Evolutionary conservation across 148 eudicot genomes (phyloP).

Genomic region (Vaccinium corymbosum): DNA sequence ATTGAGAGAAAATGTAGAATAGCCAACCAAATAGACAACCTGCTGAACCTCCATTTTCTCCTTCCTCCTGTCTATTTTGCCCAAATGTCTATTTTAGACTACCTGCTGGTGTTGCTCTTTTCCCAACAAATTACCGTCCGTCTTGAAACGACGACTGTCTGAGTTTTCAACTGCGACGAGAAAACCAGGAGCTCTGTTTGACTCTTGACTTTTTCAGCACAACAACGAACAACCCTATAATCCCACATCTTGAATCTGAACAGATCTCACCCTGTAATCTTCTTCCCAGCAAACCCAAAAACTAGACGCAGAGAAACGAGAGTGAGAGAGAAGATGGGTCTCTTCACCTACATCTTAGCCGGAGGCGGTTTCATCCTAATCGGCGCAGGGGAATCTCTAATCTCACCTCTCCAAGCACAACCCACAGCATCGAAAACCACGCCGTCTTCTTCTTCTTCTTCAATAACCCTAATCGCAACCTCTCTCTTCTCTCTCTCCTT

Average conservation of each 20-base stretch:
- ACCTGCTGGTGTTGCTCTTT: neutral
- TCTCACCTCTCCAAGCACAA: constrained; percentile 25
- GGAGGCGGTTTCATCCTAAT: constrained; percentile 55
- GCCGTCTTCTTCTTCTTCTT: constrained; percentile 12
- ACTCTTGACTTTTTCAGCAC: neutral
- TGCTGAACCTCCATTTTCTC: too few relatives aligned
- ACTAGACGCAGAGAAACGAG: neutral
- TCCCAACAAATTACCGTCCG: neutral
- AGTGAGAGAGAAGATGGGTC: constrained; percentile 42
- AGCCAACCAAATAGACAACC: too few relatives aligned
- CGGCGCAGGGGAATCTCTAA: constrained; percentile 71
- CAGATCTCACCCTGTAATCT: neutral
- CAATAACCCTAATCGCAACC: constrained; percentile 24
- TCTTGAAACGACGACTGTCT: neutral
- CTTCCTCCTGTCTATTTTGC: too few relatives aligned
- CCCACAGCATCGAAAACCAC: neutral
- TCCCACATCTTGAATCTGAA: neutral
- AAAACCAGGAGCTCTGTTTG: neutral
- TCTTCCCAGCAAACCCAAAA: neutral
- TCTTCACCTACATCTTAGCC: constrained; percentile 58
- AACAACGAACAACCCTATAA: neutral
- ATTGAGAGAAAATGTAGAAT: too few relatives aligned
- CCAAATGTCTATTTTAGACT: too few relatives aligned
- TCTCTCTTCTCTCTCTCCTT: constrained; percentile 40
- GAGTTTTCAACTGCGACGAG: neutral